Base-by-base conservation (phyloP, 2,329 filamentous ascomycete genomes). In the Monosporascus sp. region DNA sequence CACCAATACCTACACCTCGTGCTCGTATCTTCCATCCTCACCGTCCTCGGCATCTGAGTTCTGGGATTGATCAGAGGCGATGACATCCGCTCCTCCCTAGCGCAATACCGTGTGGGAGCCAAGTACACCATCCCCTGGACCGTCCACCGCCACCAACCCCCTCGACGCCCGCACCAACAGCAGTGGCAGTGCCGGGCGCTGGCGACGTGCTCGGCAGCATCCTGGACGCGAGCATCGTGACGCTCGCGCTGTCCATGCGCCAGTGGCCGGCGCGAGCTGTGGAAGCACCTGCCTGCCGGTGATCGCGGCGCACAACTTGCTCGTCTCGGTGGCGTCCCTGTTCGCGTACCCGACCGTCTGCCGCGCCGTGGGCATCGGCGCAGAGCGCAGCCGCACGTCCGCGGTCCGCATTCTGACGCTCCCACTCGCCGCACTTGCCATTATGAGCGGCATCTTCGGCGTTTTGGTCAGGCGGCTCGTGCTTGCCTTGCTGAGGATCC, bases 221-320 rank as follows among this genome's bases (percentile, higher is more conserved):
- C 6, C 73, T 85, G 2, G 81, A 85, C 60, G 80, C 79, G 6
- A 75, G 73, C 55, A 84, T 85, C 57, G 78, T 84, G 0, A 73
- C 79, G 1, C 73, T 85, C 3, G 81, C 81, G 2, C 66, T 85
- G 18, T 81, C 82, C 0, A 84, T 84, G 79, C 84, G 79, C 63
- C 76, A 78, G 52, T 83, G 83, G 83, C 66, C 76, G 81, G 3
- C 71, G 75, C 39, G 80, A 84, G 67, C 72, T 85, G 15, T 70
- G 70, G 22, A 65, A 70, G 17, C 79, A 83, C 64, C 80, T 82
- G 59, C 64, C 80, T 82, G 59, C 59, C 75, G 41, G 73, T 76
- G 41, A 83, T 85, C 52, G 68, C 80, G 5, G 63, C 79, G 2
- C 81, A 82, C 2, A 82, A 77, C 57, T 62, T 82, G 5, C 59